phyloP scores from a whole-genome alignment of 2,329 filamentous ascomycete species.

The Stachybotrys elegans region DNA sequence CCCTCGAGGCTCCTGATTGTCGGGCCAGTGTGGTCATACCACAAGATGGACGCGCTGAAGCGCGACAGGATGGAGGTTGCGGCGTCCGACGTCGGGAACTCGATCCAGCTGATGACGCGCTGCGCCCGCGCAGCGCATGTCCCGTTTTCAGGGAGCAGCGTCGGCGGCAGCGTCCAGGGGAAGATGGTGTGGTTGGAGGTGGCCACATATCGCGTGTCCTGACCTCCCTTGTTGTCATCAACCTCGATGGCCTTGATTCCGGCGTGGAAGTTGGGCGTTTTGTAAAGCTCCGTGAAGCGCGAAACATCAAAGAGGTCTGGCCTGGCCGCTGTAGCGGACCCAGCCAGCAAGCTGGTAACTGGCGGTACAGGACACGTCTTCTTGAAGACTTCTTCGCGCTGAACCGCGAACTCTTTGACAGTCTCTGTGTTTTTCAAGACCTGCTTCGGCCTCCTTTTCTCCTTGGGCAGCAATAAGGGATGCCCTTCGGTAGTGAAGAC shows the following conservation, averaged over 20 bases:
- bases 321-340: constrained; percentile 75
- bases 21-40: constrained; percentile 32
- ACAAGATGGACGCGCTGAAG: constrained; percentile 27
- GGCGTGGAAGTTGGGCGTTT: constrained; percentile 62
- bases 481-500: constrained; percentile 97
- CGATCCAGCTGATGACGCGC: constrained; percentile 64
- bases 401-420: too few species aligned
- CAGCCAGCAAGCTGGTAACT: constrained; percentile 56
- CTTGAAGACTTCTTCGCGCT: constrained; percentile 37
- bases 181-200: constrained; percentile 79
- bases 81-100: constrained; percentile 49
- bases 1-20: constrained; percentile 49
- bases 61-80: constrained; percentile 24
- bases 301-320: constrained; percentile 85
- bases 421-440: too few species aligned
- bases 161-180: constrained; percentile 83
- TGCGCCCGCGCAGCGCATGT: constrained; percentile 69
- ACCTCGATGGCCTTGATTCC: constrained; percentile 30
- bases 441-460: constrained; percentile 3
- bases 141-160: constrained; percentile 70
- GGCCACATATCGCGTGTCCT: constrained; percentile 37
- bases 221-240: constrained; percentile 42
- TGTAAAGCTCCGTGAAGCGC: constrained; percentile 74
- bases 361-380: constrained; percentile 65
- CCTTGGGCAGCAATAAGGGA: constrained; percentile 72